A percentile compares a stretch with the other conserved stretches of the same genome.
phyloP scores from a whole-genome alignment of 2,329 filamentous ascomycete genomes.

The Falciphora oryzae region DNA sequence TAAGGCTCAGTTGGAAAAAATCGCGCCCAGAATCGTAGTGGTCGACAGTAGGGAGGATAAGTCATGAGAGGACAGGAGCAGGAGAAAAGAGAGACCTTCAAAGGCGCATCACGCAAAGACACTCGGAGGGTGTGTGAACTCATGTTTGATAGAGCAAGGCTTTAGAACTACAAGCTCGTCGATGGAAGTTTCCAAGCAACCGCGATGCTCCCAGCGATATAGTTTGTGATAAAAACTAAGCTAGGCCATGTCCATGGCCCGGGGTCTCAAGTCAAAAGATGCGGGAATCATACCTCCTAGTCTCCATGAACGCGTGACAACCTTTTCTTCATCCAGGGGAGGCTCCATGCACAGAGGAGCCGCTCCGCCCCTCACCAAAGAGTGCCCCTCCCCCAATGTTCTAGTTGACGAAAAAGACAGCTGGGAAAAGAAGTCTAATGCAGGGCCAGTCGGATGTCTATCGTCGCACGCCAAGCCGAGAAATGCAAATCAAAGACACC shows the following conservation, averaged over 20 bases:
- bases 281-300: background rate
- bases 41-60: conserved; percentile 43
- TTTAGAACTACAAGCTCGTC: background rate
- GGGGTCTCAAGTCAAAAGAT: background rate
- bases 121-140: background rate
- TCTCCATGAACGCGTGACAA: background rate
- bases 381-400: conserved; percentile 3
- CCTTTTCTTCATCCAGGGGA: background rate
- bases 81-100: background rate
- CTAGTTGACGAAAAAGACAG: conserved; percentile 8
- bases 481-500: conserved; percentile 31
- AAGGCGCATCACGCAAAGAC: background rate
- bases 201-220: background rate
- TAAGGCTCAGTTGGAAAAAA: conserved; percentile 56
- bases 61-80: background rate
- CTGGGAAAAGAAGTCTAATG: conserved; percentile 24
- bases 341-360: background rate
- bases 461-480: conserved; percentile 24
- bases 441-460: conserved; percentile 26
- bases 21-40: conserved; percentile 55
- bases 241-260: background rate
- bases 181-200: background rate
- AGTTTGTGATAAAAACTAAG: background rate
- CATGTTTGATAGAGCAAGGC: background rate
- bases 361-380: background rate